Evolutionary conservation across 2,329 filamentous ascomycete genomes (phyloP).

Genomic region (Arthrocladium fulminans): DNA sequence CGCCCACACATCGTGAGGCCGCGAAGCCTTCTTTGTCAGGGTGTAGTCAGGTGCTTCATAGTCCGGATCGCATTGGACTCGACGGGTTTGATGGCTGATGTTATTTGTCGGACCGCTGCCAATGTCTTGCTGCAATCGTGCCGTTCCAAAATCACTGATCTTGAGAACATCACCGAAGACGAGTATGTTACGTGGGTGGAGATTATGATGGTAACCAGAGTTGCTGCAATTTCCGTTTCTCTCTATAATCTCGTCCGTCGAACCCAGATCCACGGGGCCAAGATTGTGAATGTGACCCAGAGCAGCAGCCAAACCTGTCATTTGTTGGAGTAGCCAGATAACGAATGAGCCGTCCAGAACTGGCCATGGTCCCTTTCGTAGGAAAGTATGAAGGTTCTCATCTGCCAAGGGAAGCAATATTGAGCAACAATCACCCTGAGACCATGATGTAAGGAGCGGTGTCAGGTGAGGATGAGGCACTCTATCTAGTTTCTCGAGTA

Average conservation of each 20-base stretch:
- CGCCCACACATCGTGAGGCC: slow-evolving; percentile 10
- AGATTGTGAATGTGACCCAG: slow-evolving; percentile 11
- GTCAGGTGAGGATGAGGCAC: slow-evolving; percentile 6
- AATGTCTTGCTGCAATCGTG: neutral
- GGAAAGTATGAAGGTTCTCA: slow-evolving; percentile 4
- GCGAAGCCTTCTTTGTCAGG: neutral
- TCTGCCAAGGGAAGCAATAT: slow-evolving; percentile 9
- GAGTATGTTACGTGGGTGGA: slow-evolving; percentile 13
- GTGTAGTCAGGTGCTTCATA: slow-evolving; percentile 9
- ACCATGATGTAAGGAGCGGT: slow-evolving; percentile 6
- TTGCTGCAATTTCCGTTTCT: neutral
- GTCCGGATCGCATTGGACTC: neutral
- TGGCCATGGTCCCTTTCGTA: neutral
- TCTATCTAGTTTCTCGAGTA: slow-evolving; percentile 5
- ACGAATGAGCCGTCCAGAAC: neutral
- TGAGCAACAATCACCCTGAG: neutral
- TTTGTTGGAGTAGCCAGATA: slow-evolving; percentile 10
- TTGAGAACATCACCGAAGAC: slow-evolving; percentile 10
- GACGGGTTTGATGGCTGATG: neutral
- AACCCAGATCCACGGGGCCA: neutral
- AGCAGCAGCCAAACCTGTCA: slow-evolving; percentile 8
- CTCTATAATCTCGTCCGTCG: neutral
- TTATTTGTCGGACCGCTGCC: neutral
- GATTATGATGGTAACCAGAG: slow-evolving; percentile 12
- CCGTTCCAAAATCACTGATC: slow-evolving; percentile 10